Evolutionary conservation across 164 flowering plant species (phyloP).

Genomic region (Malania oleifera): DNA sequence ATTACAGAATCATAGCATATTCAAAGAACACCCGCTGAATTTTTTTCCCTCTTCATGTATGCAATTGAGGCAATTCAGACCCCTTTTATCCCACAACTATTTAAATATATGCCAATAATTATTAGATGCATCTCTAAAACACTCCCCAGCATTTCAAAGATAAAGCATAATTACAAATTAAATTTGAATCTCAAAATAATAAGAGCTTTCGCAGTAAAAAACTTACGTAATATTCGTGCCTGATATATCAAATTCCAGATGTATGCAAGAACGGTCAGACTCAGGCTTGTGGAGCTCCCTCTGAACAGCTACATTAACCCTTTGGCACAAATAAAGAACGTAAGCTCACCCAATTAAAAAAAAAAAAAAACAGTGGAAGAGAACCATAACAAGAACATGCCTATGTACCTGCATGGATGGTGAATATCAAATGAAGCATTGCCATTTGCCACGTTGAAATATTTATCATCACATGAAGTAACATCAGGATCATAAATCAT

Average conservation of each 20-base stretch:
- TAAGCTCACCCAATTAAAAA: slow-evolving; percentile 7
- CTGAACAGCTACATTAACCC: slow-evolving; percentile 70
- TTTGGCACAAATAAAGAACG: slow-evolving; percentile 22
- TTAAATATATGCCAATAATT: too few species aligned
- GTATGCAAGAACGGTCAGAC: slow-evolving; percentile 91
- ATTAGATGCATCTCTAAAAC: too few species aligned
- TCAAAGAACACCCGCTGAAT: too few species aligned
- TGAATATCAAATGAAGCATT: slow-evolving; percentile 59
- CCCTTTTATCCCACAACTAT: too few species aligned
- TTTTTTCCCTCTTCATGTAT: too few species aligned
- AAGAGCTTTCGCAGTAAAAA: neutral
- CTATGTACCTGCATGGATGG: slow-evolving; percentile 83
- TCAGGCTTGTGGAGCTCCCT: slow-evolving; percentile 81
- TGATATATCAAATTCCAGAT: slow-evolving; percentile 82
- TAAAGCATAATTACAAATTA: too few species aligned
- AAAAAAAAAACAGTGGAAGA: neutral
- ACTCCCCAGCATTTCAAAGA: too few species aligned
- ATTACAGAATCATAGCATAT: too few species aligned
- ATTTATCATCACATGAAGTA: slow-evolving; percentile 25
- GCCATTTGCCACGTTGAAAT: slow-evolving; percentile 43
- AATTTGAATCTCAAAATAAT: neutral
- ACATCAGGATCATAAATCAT: slow-evolving; percentile 46
- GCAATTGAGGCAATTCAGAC: too few species aligned
- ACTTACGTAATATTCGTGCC: slow-evolving; percentile 74
- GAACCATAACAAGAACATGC: slow-evolving; percentile 1